phyloP scores from a whole-genome alignment of 441 rosid species.

The Cnidoscolus chayamansa region DNA sequence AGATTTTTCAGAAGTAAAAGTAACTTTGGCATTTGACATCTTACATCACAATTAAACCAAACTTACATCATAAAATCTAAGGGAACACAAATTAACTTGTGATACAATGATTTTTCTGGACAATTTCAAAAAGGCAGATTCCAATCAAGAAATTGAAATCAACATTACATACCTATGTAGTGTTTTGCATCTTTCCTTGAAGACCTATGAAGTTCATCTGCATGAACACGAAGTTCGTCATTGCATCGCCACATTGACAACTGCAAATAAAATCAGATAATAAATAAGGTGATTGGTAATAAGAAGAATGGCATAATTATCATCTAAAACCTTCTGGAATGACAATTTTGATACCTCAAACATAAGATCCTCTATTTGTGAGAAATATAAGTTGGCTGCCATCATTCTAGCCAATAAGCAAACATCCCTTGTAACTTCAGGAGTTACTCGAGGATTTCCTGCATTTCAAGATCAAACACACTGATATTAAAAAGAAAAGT shows the following conservation, averaged over 20 bases:
- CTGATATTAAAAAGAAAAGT: not conserved
- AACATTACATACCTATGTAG: slow-evolving; percentile 64
- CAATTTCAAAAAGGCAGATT: not conserved
- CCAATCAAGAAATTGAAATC: not conserved
- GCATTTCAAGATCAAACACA: slow-evolving; percentile 3
- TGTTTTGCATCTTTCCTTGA: slow-evolving; percentile 86
- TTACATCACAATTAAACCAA: not conserved
- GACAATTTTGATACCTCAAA: slow-evolving; percentile 47
- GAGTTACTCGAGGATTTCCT: slow-evolving; percentile 78
- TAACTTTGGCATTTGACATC: not conserved
- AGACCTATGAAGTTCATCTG: slow-evolving; percentile 62
- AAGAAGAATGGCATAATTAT: not conserved
- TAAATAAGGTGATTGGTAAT: not conserved
- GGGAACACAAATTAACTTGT: not conserved
- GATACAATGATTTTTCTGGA: not conserved
- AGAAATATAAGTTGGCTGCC: slow-evolving; percentile 71
- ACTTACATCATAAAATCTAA: not conserved
- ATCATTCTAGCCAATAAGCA: slow-evolving; percentile 77
- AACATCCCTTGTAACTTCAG: slow-evolving; percentile 75
- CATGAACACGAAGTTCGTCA: slow-evolving; percentile 73
- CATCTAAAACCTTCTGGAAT: not conserved
- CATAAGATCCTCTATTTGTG: slow-evolving; percentile 75
- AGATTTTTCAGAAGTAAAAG: not conserved
- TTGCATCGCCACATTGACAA: slow-evolving; percentile 99
- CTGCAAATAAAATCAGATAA: slow-evolving; percentile 36